Evolutionary conservation across 2,329 filamentous ascomycete genomes (phyloP).

Genomic region (Arthroderma sp.): DNA sequence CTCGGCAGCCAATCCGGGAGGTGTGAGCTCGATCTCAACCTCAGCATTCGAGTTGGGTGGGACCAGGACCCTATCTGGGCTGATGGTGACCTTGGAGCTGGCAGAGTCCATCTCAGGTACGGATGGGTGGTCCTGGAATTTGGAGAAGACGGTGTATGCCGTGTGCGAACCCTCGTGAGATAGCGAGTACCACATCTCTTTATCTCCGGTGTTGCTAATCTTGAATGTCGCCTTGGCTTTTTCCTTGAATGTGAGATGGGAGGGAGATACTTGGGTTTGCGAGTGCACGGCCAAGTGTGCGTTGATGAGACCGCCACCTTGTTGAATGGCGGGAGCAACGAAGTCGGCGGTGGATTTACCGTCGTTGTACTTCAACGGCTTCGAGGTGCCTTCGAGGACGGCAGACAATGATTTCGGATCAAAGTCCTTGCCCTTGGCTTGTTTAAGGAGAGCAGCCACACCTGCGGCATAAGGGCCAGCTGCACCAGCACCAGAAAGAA

Average conservation of each 20-base stretch:
- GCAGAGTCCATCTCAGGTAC: neutral
- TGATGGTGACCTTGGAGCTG: neutral
- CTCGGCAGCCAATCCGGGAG: neutral
- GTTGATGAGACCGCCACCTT: constrained; percentile 5
- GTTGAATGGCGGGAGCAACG: constrained; percentile 6
- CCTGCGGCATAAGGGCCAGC: constrained; percentile 5
- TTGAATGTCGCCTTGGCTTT: neutral
- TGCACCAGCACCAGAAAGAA: constrained; percentile 3
- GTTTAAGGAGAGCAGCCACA: constrained; percentile 5
- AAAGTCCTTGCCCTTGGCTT: neutral
- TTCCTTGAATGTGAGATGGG: neutral
- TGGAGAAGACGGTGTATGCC: constrained; percentile 2
- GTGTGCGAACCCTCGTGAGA: constrained; percentile 2
- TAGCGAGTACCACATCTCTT: constrained; percentile 1
- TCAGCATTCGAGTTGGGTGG: neutral
- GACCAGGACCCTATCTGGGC: neutral
- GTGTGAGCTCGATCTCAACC: neutral
- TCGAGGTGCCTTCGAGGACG: neutral
- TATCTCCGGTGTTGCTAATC: constrained; percentile 1
- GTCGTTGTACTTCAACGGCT: constrained; percentile 2
- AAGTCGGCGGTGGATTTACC: neutral
- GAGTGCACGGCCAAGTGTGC: constrained; percentile 2
- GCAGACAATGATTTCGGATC: neutral
- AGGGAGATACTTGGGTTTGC: neutral
- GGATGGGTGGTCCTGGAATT: constrained; percentile 1